A percentile compares a stretch with the other conserved stretches of the same genome.
These are phyloP conservation scores for Hypomontagnella monticulosa DNA, from an alignment of 495 filamentous ascomycete species.

Conservation along the genomic window DNA sequence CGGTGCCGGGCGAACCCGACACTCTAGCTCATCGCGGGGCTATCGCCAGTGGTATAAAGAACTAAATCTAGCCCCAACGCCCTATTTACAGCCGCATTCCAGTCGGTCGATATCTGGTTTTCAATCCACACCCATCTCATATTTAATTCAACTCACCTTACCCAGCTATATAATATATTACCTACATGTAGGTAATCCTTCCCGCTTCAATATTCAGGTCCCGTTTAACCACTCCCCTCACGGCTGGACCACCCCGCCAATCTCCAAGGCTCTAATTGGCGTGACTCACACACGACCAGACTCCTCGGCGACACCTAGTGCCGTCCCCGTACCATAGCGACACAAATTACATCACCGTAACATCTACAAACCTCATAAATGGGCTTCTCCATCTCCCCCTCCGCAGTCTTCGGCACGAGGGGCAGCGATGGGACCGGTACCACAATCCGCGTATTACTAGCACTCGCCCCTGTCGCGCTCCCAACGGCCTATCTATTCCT, in stretches of 20 bases:
- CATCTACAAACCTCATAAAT: background rate
- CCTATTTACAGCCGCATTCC: constrained; percentile 17
- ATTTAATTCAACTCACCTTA: background rate
- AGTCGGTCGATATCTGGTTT: background rate
- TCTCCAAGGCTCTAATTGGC: too few species aligned
- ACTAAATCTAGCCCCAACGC: background rate
- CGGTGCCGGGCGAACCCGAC: constrained; percentile 3
- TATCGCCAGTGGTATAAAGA: background rate
- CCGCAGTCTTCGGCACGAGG: background rate
- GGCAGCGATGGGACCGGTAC: background rate
- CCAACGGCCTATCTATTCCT: constrained; percentile 20
- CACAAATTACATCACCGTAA: too few species aligned
- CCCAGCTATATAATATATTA: too few species aligned
- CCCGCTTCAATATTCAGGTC: too few species aligned
- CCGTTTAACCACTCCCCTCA: too few species aligned
- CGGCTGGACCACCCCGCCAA: too few species aligned
- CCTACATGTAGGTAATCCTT: too few species aligned
- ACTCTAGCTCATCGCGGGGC: background rate
- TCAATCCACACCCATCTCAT: background rate
- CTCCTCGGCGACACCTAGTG: too few species aligned
- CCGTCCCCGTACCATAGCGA: too few species aligned
- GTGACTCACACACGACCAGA: too few species aligned
- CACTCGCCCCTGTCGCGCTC: constrained; percentile 26
- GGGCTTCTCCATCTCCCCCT: constrained; percentile 1
- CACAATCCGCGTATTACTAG: constrained; percentile 21